A percentile compares a stretch with the other conserved stretches of the same genome.
phyloP scores from a whole-genome alignment of 192 early-diverging fungal genomes.

The Podila horticola region DNA sequence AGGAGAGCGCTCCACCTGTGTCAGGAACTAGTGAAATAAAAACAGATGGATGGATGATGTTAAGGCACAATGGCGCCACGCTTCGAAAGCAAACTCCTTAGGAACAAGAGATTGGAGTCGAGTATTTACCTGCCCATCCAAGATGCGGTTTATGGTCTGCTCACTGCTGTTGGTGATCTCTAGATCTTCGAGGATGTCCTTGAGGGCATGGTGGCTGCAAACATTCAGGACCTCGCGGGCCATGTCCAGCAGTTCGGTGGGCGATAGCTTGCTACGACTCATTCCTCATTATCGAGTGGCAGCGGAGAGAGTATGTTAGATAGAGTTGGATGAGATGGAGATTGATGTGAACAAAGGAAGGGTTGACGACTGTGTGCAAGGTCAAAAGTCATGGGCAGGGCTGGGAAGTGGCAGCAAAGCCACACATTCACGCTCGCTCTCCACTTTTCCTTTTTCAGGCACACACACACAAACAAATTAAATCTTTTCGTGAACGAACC shows the following conservation, averaged over 20 bases:
- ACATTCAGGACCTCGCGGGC: slow-evolving; percentile 43
- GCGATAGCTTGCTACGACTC: too few relatives aligned
- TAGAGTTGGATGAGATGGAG: too few relatives aligned
- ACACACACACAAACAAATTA: too few relatives aligned
- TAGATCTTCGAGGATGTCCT: slow-evolving; percentile 37
- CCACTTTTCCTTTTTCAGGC: too few relatives aligned
- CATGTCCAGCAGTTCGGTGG: slow-evolving; percentile 33
- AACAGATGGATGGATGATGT: not conserved
- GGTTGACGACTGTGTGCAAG: too few relatives aligned
- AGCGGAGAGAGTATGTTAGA: too few relatives aligned
- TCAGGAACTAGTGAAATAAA: slow-evolving; percentile 2
- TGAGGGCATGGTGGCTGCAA: slow-evolving; percentile 16
- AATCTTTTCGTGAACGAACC: too few relatives aligned
- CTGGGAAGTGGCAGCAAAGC: too few relatives aligned
- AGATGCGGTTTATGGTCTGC: slow-evolving; percentile 37
- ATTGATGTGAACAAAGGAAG: too few relatives aligned
- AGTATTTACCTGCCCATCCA: slow-evolving; percentile 28
- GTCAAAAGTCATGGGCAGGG: too few relatives aligned
- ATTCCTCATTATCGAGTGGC: too few relatives aligned
- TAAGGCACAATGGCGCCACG: not conserved
- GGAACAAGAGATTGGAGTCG: not conserved
- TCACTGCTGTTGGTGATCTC: slow-evolving; percentile 23
- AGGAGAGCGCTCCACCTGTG: not conserved
- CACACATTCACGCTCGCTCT: too few relatives aligned
- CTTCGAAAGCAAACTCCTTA: not conserved